Percentiles rank a stretch among this genome's conserved stretches.
phyloP scores from a whole-genome alignment of 345 rosid genomes.

The Populus pruinosa region DNA sequence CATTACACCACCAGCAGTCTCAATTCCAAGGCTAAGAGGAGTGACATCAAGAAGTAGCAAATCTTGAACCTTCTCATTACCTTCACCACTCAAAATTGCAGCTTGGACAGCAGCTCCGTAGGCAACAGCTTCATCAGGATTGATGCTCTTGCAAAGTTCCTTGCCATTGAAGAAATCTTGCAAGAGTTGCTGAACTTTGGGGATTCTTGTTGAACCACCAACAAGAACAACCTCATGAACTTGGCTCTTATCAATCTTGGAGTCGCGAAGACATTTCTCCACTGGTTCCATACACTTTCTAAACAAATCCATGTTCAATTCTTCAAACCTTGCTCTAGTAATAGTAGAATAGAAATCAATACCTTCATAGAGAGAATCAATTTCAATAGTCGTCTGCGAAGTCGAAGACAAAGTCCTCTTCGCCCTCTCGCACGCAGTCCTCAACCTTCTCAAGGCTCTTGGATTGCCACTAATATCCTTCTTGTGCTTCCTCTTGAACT shows the following conservation, averaged over 20 bases:
- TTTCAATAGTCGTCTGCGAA: constrained; percentile 15
- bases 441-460: constrained; percentile 23
- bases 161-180: constrained; percentile 21
- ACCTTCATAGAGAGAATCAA: constrained; percentile 21
- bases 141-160: constrained; percentile 21
- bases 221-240: constrained; percentile 23
- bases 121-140: constrained; percentile 19
- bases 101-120: constrained; percentile 26
- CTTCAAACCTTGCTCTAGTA: constrained; percentile 19
- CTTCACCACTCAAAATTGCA: constrained; percentile 15
- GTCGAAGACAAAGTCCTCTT: constrained; percentile 21
- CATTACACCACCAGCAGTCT: constrained; percentile 16
- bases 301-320: constrained; percentile 23
- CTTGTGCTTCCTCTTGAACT: constrained; percentile 19
- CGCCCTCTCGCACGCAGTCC: constrained; percentile 23
- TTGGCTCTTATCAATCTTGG: constrained; percentile 15
- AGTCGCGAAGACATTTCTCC: constrained; percentile 21
- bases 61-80: constrained; percentile 18
- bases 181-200: constrained; percentile 17
- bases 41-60: constrained; percentile 22
- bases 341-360: constrained; percentile 17
- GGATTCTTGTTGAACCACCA: constrained; percentile 23
- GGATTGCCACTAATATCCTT: constrained; percentile 17
- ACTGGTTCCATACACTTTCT: constrained; percentile 19
- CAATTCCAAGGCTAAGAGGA: constrained; percentile 20